Base-by-base conservation (phyloP, 352 stramenopile genomes). In the Pilasporangium apinafurcum region DNA sequence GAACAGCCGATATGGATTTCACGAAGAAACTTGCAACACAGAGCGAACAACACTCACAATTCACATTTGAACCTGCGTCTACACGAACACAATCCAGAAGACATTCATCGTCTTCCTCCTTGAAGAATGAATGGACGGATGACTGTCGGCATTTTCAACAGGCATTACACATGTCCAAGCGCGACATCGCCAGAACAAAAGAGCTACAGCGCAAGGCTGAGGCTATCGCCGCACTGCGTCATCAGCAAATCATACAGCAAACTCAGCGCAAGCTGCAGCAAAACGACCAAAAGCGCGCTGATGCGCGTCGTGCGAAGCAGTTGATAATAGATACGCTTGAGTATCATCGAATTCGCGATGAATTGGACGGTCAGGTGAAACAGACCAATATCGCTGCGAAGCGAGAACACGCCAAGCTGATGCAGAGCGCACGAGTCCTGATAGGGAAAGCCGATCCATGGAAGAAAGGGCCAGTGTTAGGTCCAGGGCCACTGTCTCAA, bases 251-350 rank as follows among this genome's bases (percentile, higher is more conserved):
- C 6, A 25, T 75, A 22, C 39, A 56, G 10, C 56, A 70, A 37
- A 69, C 51, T 16, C 67, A 61, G 14, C 59, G 50, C 20, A 71
- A 81, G 41, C 48, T 79, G 3, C 52, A 60, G n/a, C 51, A 55
- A 2, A 40, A 59, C 14, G 60, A 70, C 28, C 56, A 66, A 31
- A 50, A 47, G 14, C 51, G 55, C 5, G 42, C 54, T 1, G 62
- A 70, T 13, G 42, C 53, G 8, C 38, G 46, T 12, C 14, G 41
- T 1, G 72, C 79, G 26, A 59, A 64, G n/a, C 67, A 81, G 14
- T 25, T 74, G 31, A 50, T 78, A 17, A 45, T 61, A 8, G 65
- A 86, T 36, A 70, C 72, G 4, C 50, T 84, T 24, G 75, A 88
- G 44, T 82, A 72, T 34, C 72, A 79, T 32, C 54, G 67, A 22